Evolutionary conservation across 2,329 filamentous ascomycete species (phyloP).

Genomic region (Trichoderma atroviride): DNA sequence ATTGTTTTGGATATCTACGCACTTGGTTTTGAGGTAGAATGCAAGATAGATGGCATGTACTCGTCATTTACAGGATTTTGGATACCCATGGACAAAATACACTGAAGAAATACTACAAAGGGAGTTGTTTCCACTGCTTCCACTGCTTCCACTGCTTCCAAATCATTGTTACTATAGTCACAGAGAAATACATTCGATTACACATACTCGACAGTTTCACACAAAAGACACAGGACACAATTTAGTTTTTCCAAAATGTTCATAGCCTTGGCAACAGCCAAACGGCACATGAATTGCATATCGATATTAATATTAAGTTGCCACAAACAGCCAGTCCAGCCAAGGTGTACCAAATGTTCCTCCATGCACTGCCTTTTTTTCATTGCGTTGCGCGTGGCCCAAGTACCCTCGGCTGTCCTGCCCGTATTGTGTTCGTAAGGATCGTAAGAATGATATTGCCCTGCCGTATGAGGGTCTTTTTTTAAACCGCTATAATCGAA

Average conservation of each 20-base stretch:
- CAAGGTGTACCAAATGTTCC: slow-evolving; percentile 2
- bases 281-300: slow-evolving; percentile 16
- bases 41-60: background rate
- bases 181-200: too few relatives aligned
- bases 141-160: background rate
- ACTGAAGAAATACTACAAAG: background rate
- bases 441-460: slow-evolving; percentile 57
- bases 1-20: background rate
- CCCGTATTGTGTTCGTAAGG: slow-evolving; percentile 50
- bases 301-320: slow-evolving; percentile 26
- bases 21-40: background rate
- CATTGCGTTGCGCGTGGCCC: slow-evolving; percentile 14
- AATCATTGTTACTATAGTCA: background rate
- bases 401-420: slow-evolving; percentile 34
- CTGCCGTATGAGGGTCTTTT: slow-evolving; percentile 23
- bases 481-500: slow-evolving; percentile 21
- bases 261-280: slow-evolving; percentile 23
- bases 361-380: background rate
- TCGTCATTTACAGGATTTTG: background rate
- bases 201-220: background rate
- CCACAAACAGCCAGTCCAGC: slow-evolving; percentile 20
- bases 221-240: background rate
- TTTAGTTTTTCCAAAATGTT: slow-evolving; percentile 13
- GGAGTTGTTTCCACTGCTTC: background rate
- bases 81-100: background rate